These are phyloP conservation scores for Termitomyces sp. DNA, from an alignment of 768 basidiomycete species.

Conservation along the genomic window DNA sequence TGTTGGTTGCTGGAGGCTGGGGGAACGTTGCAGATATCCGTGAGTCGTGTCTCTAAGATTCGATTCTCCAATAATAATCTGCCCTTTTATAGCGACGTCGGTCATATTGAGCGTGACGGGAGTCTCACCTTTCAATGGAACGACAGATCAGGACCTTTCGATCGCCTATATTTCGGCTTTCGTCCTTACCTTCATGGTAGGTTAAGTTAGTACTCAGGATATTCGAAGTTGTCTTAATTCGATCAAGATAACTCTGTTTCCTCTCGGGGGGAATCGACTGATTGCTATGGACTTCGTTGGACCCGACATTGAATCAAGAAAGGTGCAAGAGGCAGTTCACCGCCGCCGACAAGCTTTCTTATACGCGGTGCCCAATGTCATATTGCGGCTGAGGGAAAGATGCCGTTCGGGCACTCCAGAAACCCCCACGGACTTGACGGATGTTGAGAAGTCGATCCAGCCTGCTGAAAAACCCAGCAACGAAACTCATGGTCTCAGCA, in stretches of 20 bases:
- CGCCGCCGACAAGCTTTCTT: conserved; percentile 25
- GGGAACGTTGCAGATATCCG: conserved; percentile 68
- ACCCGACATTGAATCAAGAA: conserved; percentile 54
- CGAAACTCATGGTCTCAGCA: neutral
- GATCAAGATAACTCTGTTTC: conserved; percentile 56
- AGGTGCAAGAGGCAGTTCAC: conserved; percentile 40
- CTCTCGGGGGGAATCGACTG: conserved; percentile 48
- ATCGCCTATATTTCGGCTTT: conserved; percentile 64
- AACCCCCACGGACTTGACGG: neutral
- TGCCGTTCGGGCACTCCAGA: neutral
- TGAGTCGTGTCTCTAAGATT: conserved; percentile 24
- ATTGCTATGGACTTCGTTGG: conserved; percentile 61
- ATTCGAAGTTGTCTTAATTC: neutral
- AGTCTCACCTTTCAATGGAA: conserved; percentile 54
- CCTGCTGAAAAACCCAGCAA: neutral
- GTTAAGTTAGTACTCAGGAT: conserved; percentile 9
- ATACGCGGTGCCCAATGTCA: conserved; percentile 11
- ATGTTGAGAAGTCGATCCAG: neutral
- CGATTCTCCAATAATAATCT: neutral
- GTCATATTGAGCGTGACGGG: conserved; percentile 60
- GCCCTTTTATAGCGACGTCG: conserved; percentile 43
- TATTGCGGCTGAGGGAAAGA: conserved; percentile 5
- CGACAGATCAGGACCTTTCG: conserved; percentile 50
- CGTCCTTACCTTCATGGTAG: conserved; percentile 52
- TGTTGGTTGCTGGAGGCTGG: conserved; percentile 66